Base-by-base conservation (phyloP, 2,329 filamentous ascomycete genomes). In the Diplodia intermedia region DNA sequence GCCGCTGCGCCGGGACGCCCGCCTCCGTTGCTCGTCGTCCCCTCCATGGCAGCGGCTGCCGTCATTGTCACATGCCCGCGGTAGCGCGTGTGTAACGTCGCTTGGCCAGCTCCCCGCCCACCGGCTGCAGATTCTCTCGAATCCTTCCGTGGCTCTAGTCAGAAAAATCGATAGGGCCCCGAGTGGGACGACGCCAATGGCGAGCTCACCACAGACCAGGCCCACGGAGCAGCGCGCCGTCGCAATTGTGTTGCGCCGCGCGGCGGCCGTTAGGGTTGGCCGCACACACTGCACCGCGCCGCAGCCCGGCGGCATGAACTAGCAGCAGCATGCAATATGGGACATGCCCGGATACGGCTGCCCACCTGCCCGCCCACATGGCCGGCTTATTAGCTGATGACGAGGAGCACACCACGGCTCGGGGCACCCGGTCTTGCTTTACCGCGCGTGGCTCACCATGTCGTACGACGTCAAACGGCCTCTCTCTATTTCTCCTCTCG, bases 331-430 rank as follows among this genome's bases (percentile, higher is more conserved):
- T 31, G 57, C 57, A 62, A 62, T 60, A 56, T 56, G 54, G 31
- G 23, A 47, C 54, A 56, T 56, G 33, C 11, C 56, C 56, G 38
- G 18, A 62, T 62, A 62, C 57, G 57, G 57, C 57, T 18, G 31
- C 54, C 54, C 33, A 33, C 36, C 26, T 26, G 9, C 36, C 54
- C 40, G 18, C 54, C 36, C 15, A 38, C 54, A 20, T 47, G 29
- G 53, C 40, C 29, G 23, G 60, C 60, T 63, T 52, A 63, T 63
- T 63, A 31, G 36, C 18, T 38, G 60, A 52, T 52, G 60, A 63
- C 60, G 60, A 63, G 47, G 50, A 26, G 60, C 60, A 62, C 52
- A 56, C 26, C 52, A 36, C 60, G 60, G 60, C 60, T 63, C 60
- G 60, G n/a, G 20, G 60, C 60, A 33, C 57, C 29, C 26, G 26